Percentiles rank a stretch among this genome's conserved stretches.
Conservation (phyloP, 2,329 filamentous ascomycete species). For the Nothophoma quercina region DNA sequence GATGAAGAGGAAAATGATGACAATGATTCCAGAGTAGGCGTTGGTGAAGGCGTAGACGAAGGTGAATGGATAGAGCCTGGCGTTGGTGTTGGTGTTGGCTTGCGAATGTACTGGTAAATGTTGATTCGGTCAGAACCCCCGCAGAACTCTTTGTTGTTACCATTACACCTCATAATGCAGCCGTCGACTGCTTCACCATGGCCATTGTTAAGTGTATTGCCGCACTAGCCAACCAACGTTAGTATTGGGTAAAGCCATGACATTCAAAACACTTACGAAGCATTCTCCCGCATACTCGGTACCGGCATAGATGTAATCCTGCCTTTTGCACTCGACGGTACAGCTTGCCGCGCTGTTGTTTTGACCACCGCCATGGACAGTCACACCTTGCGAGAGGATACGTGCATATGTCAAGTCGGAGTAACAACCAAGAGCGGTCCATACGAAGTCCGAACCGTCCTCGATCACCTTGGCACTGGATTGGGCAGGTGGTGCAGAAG, state of each 20-base stretch:
- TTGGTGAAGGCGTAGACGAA: neutral
- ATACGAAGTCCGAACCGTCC: neutral
- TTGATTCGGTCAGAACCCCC: slow-evolving; percentile 31
- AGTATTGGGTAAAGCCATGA: neutral
- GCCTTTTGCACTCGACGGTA: slow-evolving; percentile 17
- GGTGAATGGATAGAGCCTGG: neutral
- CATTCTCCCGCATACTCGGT: slow-evolving; percentile 18
- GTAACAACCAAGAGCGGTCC: slow-evolving; percentile 19
- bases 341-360: slow-evolving; percentile 22
- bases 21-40: neutral
- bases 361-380: slow-evolving; percentile 10
- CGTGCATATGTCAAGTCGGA: slow-evolving; percentile 15
- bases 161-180: slow-evolving; percentile 25
- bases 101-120: slow-evolving; percentile 26
- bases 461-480: neutral
- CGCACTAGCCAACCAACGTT: slow-evolving; percentile 18
- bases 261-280: neutral
- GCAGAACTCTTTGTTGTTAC: slow-evolving; percentile 22
- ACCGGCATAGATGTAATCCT: slow-evolving; percentile 19
- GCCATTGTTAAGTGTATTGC: slow-evolving; percentile 19
- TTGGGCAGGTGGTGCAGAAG: slow-evolving; percentile 1
- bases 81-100: neutral
- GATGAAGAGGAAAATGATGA: neutral
- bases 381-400: slow-evolving; percentile 8
- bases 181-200: slow-evolving; percentile 22